phyloP scores from a whole-genome alignment of 1,284 basidiomycete species.

The Heterobasidion occidentale region DNA sequence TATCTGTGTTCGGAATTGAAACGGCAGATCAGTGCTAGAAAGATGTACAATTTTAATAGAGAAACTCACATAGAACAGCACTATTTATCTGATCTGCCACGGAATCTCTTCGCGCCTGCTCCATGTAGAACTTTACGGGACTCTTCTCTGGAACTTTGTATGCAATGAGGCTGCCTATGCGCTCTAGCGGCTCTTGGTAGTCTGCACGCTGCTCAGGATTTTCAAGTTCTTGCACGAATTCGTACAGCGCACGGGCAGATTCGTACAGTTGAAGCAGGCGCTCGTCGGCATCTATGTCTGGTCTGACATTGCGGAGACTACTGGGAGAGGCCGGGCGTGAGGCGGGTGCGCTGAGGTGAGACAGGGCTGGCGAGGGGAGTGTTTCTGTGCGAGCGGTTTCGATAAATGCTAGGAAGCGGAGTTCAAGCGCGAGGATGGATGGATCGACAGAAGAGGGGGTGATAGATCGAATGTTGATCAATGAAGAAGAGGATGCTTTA shows the following conservation, averaged over 20 bases:
- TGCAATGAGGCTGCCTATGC: slow-evolving; percentile 70
- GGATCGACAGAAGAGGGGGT: slow-evolving; percentile 60
- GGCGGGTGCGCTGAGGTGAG: slow-evolving; percentile 11
- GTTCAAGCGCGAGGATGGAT: slow-evolving; percentile 68
- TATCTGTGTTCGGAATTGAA: slow-evolving; percentile 29
- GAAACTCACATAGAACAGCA: slow-evolving; percentile 68
- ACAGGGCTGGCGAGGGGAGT: slow-evolving; percentile 20
- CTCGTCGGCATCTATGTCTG: slow-evolving; percentile 19
- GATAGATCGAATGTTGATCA: slow-evolving; percentile 32
- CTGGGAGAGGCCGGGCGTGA: slow-evolving; percentile 10
- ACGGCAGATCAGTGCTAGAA: too few species aligned
- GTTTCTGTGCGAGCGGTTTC: slow-evolving; percentile 73
- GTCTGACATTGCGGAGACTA: slow-evolving; percentile 6
- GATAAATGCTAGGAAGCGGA: slow-evolving; percentile 78
- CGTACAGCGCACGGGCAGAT: slow-evolving; percentile 31
- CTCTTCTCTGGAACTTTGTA: slow-evolving; percentile 70
- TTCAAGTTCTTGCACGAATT: slow-evolving; percentile 47
- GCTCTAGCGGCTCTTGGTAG: slow-evolving; percentile 62
- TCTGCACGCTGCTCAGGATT: slow-evolving; percentile 43
- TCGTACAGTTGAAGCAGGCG: slow-evolving; percentile 20
- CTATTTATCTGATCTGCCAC: slow-evolving; percentile 83
- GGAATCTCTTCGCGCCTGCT: slow-evolving; percentile 63
- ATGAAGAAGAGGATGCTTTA: background rate
- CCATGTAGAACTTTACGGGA: slow-evolving; percentile 61
- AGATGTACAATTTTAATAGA: too few species aligned